Evolutionary conservation across 768 basidiomycete genomes (phyloP).

Genomic region (Auricularia auricula-judae): DNA sequence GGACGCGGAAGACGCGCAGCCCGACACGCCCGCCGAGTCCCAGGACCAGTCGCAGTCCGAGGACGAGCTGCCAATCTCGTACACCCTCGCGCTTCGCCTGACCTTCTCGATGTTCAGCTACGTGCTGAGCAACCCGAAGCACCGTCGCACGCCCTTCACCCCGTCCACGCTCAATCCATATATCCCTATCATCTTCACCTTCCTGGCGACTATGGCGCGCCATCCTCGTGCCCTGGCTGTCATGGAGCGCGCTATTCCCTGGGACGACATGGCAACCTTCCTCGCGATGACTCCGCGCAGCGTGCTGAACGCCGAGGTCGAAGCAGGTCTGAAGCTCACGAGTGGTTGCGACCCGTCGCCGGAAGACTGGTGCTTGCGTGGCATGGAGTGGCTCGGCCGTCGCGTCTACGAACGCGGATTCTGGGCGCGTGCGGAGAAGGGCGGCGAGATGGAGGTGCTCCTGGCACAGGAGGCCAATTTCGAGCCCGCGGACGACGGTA

Average conservation of each 20-base stretch:
- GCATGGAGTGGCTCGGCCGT: slow-evolving; percentile 93
- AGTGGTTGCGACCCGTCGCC: slow-evolving; percentile 60
- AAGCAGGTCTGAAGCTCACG: slow-evolving; percentile 50
- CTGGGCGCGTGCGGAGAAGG: slow-evolving; percentile 75
- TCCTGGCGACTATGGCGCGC: slow-evolving; percentile 67
- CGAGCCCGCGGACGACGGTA: slow-evolving; percentile 41
- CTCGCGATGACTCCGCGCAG: slow-evolving; percentile 49
- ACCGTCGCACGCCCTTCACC: slow-evolving; percentile 46
- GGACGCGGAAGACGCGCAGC: slow-evolving; percentile 15
- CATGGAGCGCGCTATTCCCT: slow-evolving; percentile 74
- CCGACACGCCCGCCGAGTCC: neutral
- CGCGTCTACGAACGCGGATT: slow-evolving; percentile 87
- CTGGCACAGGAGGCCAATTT: slow-evolving; percentile 50
- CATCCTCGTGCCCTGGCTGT: slow-evolving; percentile 47
- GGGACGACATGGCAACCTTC: slow-evolving; percentile 61
- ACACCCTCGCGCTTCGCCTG: slow-evolving; percentile 68
- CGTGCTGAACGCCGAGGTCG: slow-evolving; percentile 28
- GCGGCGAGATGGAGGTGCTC: slow-evolving; percentile 71
- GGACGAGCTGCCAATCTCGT: slow-evolving; percentile 46
- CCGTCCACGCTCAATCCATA: slow-evolving; percentile 69
- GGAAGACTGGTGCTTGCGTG: slow-evolving; percentile 93
- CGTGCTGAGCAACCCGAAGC: slow-evolving; percentile 52
- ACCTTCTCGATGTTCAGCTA: slow-evolving; percentile 68
- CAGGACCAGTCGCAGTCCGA: neutral
- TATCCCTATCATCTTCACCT: slow-evolving; percentile 76